Evolutionary conservation across 805 yeast species (phyloP), one percentile per base, ranked within the genome.

Genomic region (Myxozyma nipponensis): DNA sequence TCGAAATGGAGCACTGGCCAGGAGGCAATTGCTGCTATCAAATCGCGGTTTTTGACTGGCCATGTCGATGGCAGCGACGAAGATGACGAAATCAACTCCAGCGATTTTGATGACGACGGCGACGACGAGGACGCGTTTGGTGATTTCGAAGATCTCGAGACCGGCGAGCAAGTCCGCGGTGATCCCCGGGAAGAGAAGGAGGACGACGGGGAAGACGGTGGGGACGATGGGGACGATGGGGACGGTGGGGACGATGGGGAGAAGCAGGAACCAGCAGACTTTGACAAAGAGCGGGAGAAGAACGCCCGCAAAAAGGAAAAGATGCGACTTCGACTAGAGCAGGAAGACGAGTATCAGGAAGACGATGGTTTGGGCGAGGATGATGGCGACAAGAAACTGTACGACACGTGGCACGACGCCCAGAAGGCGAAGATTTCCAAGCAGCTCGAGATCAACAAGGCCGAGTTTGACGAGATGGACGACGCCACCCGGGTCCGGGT

Each of bases 361-460:
- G 63, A 59, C 26, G 63, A 60, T 36, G 64, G 62, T 23, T 79
- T 80, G 59, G 86, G 86, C 17, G 88, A 82, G 23, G 86, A 83
- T 56, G 95, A 87, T 56, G 86, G 86, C 10, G 89, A 86, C 64
- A 69, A 68, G 39, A 83, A 79, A 49, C 95, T 86, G 64, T 88
- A 87, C 49, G 97, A 91, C 62, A 89, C 96, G 0, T 93, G 98
- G 98, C 93, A 91, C 66, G 98, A 91, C 66, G 81, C 85, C 68
- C 97, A 93, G 68, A 93, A 93, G 72, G 95, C 95, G 54, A 91
- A 90, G 64, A 90, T 95, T 82, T 89, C 96, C 50, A 91, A 93
- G 67, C 98, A 93, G 71, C 72, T 86, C 56, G 98, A 91, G 55
- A 89, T 95, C 70, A 95, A 93, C 69, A 86, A 87, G 66, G 79